Evolutionary conservation across 306 rosid genomes (phyloP).

Genomic region (Cucumis melo): DNA sequence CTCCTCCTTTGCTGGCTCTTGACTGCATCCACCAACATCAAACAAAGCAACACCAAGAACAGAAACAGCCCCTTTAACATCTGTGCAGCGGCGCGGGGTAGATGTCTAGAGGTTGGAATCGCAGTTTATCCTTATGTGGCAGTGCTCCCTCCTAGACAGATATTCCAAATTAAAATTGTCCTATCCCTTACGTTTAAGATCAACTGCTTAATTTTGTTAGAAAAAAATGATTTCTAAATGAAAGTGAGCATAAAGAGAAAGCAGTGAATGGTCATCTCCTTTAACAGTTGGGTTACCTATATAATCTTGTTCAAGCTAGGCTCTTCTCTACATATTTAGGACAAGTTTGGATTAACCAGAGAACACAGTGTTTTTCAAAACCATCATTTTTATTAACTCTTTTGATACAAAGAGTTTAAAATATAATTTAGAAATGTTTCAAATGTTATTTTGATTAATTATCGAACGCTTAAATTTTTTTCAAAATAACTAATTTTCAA

Average conservation of each 20-base stretch:
- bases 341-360: too few species aligned
- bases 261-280: background rate
- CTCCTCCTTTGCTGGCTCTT: background rate
- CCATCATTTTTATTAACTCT: too few species aligned
- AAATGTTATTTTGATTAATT: too few species aligned
- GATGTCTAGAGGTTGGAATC: conserved; percentile 38
- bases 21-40: background rate
- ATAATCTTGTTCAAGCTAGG: background rate
- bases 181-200: background rate
- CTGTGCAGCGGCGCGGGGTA: conserved; percentile 87
- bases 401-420: too few species aligned
- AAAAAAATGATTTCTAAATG: background rate
- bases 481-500: too few species aligned
- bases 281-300: too few species aligned
- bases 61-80: conserved; percentile 29
- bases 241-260: background rate
- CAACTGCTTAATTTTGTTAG: background rate
- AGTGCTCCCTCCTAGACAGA: conserved; percentile 61
- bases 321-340: background rate
- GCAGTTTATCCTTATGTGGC: conserved; percentile 47
- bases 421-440: too few species aligned
- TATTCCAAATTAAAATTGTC: background rate
- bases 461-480: too few species aligned
- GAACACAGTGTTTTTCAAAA: too few species aligned
- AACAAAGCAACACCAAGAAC: background rate